phyloP scores from a whole-genome alignment of 1,284 basidiomycete species.

The Boletus smithii region DNA sequence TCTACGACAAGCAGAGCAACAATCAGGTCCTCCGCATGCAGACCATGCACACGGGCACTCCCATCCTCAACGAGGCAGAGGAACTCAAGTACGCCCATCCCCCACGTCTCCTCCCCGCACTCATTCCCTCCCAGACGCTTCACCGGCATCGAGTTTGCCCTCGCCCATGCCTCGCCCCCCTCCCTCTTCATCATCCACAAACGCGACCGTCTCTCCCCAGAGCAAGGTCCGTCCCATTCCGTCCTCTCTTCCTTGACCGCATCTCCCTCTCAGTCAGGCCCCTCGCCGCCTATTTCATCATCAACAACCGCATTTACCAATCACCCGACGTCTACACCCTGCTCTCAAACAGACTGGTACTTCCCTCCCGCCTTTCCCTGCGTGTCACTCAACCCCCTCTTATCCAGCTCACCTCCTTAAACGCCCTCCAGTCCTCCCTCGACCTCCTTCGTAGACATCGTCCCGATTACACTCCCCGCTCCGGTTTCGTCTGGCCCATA shows the following conservation, averaged over 20 bases:
- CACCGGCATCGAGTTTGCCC: constrained; percentile 77
- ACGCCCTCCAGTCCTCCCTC: constrained; percentile 69
- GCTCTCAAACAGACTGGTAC: constrained; percentile 76
- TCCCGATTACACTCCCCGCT: constrained; percentile 75
- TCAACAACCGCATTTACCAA: constrained; percentile 84
- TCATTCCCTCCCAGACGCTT: constrained; percentile 55
- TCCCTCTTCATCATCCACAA: constrained; percentile 84
- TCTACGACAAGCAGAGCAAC: constrained; percentile 87
- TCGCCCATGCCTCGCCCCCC: constrained; percentile 75
- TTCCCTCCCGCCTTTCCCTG: not conserved
- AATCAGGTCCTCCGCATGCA: constrained; percentile 89
- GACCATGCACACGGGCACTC: constrained; percentile 73
- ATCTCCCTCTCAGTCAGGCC: constrained; percentile 52
- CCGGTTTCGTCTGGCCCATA: constrained; percentile 79
- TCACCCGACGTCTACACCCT: constrained; percentile 80
- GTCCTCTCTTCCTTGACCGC: not conserved
- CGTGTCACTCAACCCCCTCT: constrained; percentile 5
- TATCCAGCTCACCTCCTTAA: constrained; percentile 63
- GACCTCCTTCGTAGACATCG: constrained; percentile 65
- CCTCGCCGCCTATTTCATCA: constrained; percentile 77
- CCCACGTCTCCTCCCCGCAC: not conserved
- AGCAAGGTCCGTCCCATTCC: constrained; percentile 57
- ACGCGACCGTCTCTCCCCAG: constrained; percentile 72
- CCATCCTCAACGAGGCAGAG: constrained; percentile 69
- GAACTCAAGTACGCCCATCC: constrained; percentile 62